Evolutionary conservation across 208 protist species (phyloP).

Genomic region (Acanthamoeba royreba): DNA sequence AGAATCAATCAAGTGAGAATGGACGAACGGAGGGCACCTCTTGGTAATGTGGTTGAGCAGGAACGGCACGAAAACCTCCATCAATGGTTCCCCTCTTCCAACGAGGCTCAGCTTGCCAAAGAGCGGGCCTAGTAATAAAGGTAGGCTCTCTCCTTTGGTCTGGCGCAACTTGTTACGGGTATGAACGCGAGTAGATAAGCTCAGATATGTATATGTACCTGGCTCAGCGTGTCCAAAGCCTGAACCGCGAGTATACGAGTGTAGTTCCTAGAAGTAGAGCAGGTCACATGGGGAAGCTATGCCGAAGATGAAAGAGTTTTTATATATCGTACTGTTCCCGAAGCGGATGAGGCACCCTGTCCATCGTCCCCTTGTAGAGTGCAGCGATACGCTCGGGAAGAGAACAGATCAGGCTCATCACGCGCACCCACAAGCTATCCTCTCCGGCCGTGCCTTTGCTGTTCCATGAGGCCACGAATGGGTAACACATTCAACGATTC

Average conservation of each 20-base stretch:
- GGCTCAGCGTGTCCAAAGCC: background rate
- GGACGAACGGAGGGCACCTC: no score
- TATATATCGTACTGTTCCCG: background rate
- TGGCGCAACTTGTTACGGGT: background rate
- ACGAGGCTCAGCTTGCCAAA: background rate
- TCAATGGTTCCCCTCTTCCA: background rate
- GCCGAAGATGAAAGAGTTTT: no score
- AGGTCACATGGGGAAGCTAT: no score
- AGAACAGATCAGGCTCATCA: background rate
- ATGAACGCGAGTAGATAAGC: no score
- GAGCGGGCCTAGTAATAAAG: background rate
- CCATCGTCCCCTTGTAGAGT: background rate
- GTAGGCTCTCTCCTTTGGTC: background rate
- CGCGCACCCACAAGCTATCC: background rate
- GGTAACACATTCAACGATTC: no score
- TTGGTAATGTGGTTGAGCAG: background rate
- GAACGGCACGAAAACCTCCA: background rate
- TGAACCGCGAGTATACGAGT: background rate
- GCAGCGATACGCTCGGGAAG: background rate
- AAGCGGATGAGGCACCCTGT: background rate
- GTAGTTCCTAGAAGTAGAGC: background rate
- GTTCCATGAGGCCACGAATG: no score
- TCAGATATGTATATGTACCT: background rate
- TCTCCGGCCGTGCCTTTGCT: background rate
- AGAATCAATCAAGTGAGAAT: no score